These are phyloP conservation scores for Alternaria triticina DNA, from an alignment of 2,329 filamentous ascomycete genomes.

Conservation along the genomic window DNA sequence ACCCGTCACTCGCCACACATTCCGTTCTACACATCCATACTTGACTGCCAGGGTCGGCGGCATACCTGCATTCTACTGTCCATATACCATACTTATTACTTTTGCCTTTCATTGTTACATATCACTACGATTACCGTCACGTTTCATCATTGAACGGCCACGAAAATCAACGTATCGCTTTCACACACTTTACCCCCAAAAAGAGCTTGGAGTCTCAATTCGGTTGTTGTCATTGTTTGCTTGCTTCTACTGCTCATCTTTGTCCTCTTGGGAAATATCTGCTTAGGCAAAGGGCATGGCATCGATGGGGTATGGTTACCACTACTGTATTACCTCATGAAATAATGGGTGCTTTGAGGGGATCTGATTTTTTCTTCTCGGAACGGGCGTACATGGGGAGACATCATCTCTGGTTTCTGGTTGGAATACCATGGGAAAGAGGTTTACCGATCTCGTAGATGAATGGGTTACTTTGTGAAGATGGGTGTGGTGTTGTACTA, in stretches of 20 bases:
- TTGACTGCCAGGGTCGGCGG: constrained; percentile 12
- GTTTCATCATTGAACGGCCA: neutral
- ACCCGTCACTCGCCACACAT: constrained; percentile 3
- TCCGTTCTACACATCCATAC: constrained; percentile 5
- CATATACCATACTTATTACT: constrained; percentile 29
- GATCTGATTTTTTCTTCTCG: neutral
- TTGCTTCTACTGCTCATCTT: neutral
- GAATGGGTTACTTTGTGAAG: neutral
- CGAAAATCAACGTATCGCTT: neutral
- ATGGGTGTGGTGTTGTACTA: neutral
- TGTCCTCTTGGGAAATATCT: neutral
- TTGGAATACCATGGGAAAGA: neutral
- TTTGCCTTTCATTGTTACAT: constrained; percentile 11
- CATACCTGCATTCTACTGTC: constrained; percentile 30
- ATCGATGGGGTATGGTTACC: neutral
- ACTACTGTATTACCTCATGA: neutral
- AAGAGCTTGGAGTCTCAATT: neutral
- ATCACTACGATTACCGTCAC: constrained; percentile 1
- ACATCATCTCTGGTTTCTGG: neutral
- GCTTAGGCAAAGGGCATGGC: neutral
- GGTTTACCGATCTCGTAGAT: neutral
- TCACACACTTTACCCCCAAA: neutral
- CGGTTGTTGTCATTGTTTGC: neutral
- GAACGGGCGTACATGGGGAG: neutral
- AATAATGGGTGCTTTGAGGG: neutral